Conservation (phyloP, 2,329 filamentous ascomycete species). For the Daldinia eschscholtzii region DNA sequence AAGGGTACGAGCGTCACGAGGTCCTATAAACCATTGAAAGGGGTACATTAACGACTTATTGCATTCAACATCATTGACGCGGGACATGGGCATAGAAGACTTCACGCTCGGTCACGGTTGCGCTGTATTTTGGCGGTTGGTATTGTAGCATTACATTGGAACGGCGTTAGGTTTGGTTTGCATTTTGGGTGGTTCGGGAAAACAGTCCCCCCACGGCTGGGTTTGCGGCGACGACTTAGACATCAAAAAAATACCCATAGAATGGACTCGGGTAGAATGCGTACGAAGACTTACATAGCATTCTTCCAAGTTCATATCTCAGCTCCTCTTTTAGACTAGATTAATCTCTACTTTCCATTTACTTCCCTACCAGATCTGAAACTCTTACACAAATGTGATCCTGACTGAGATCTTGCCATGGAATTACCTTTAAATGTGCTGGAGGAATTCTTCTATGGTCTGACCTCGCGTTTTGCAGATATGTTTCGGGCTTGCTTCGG, state of each 20-base stretch:
- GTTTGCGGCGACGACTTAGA: slow-evolving; percentile 16
- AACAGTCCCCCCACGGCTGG: slow-evolving; percentile 5
- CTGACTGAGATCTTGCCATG: not conserved
- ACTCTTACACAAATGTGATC: too few species aligned
- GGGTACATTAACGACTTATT: slow-evolving; percentile 13
- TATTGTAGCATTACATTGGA: slow-evolving; percentile 26
- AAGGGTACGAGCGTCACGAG: slow-evolving; percentile 87
- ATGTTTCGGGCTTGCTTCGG: not conserved
- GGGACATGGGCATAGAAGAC: not conserved
- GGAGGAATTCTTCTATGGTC: too few species aligned
- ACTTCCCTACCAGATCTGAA: slow-evolving; percentile 50
- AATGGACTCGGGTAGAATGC: slow-evolving; percentile 26
- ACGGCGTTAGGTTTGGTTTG: slow-evolving; percentile 29
- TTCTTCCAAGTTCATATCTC: slow-evolving; percentile 22
- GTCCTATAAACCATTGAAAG: slow-evolving; percentile 66
- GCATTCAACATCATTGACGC: slow-evolving; percentile 3
- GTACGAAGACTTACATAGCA: not conserved
- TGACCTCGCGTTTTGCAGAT: not conserved
- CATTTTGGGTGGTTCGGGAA: slow-evolving; percentile 4
- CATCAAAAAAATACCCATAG: slow-evolving; percentile 42
- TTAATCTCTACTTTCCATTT: slow-evolving; percentile 57
- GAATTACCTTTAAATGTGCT: not conserved
- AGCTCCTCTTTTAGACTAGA: slow-evolving; percentile 22
- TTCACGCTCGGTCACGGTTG: slow-evolving; percentile 5
- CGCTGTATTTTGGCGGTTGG: not conserved